phyloP scores from a whole-genome alignment of 805 yeast genomes.

The Peterozyma xylosa region DNA sequence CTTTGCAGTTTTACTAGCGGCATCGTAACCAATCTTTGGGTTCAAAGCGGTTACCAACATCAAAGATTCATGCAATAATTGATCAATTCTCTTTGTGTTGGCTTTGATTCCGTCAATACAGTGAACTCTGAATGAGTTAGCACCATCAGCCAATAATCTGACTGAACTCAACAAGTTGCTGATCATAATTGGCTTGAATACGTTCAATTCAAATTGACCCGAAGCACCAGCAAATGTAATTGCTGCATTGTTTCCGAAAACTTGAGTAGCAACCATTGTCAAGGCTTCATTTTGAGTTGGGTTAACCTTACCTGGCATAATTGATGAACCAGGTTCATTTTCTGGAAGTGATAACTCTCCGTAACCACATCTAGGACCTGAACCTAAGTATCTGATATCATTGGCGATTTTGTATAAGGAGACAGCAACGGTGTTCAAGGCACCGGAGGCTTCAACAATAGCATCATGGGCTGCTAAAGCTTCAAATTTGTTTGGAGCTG shows the following conservation, averaged over 20 bases:
- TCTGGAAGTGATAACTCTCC: constrained; percentile 94
- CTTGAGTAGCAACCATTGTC: constrained; percentile 97
- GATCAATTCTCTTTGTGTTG: constrained; percentile 78
- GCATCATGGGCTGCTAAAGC: constrained; percentile 99
- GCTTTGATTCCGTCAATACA: constrained; percentile 95
- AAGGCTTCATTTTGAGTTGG: constrained; percentile 99
- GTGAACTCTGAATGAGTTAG: constrained; percentile 82
- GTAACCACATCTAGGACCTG: constrained; percentile 99
- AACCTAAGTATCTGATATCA: constrained; percentile 96
- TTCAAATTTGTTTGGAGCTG: constrained; percentile 98
- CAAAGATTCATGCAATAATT: constrained; percentile 86
- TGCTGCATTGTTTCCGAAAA: constrained; percentile 92
- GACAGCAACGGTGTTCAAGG: constrained; percentile 89
- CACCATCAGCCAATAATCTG: constrained; percentile 85
- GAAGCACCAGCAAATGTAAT: constrained; percentile 97
- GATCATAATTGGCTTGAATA: constrained; percentile 94
- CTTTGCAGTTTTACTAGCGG: constrained; percentile 96
- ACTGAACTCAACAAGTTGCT: constrained; percentile 83
- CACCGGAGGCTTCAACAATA: constrained; percentile 95
- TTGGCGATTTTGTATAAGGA: constrained; percentile 95
- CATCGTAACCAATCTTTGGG: constrained; percentile 98
- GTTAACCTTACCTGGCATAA: constrained; percentile 99
- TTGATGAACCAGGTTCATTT: constrained; percentile 98
- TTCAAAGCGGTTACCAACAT: constrained; percentile 98
- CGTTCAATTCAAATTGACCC: constrained; percentile 97